Base-by-base conservation (phyloP, 1,284 basidiomycete species). In the Marasmius fiardii region DNA sequence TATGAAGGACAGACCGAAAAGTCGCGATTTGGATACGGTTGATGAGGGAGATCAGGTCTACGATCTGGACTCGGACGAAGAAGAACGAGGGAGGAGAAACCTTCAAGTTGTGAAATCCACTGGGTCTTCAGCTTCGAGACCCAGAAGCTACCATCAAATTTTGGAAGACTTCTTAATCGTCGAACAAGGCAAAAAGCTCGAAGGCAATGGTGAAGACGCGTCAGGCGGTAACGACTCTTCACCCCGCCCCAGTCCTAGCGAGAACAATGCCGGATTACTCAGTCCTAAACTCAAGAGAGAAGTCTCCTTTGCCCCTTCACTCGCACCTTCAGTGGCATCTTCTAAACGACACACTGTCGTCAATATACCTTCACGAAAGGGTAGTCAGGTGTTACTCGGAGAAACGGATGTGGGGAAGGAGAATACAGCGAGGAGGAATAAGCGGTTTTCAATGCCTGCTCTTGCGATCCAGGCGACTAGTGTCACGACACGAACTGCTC, bases 401-500 rank as follows among this genome's bases (percentile, higher is more conserved):
- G 52, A 57, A 18, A 26, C n/a, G 14, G 63, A 56, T 41, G 39
- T 8, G 37, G 63, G 71, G 58, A 73, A 67, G 60, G 88, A 88
- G 64, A 78, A 86, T 60, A 88, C 86, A 0, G 78, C 78, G 48
- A 71, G 85, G 60, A 69, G 80, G 62, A 75, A 75, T 62, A 88
- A 90, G 65, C 77, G 88, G 33, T 89, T 89, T 63, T 90, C 88
- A 44, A 62, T 87, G 56, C 88, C 88, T 53, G 86, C 86, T 11
- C 74, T 91, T 37, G 87, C 85, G 35, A 61, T 91, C 65, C 87
- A 90, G 61, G 83, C 84, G 35, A 82, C 82, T 33, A 81, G 79
- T n/a, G 88, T 91, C 8, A 86, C 84, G 44, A 78, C 85, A 21
- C 77, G 81, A 14, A 79, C 81, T n/a, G 65, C 43, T 49, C 20